phyloP scores from a whole-genome alignment of 2,329 filamentous ascomycete species.

The Aspergillus jensenii region DNA sequence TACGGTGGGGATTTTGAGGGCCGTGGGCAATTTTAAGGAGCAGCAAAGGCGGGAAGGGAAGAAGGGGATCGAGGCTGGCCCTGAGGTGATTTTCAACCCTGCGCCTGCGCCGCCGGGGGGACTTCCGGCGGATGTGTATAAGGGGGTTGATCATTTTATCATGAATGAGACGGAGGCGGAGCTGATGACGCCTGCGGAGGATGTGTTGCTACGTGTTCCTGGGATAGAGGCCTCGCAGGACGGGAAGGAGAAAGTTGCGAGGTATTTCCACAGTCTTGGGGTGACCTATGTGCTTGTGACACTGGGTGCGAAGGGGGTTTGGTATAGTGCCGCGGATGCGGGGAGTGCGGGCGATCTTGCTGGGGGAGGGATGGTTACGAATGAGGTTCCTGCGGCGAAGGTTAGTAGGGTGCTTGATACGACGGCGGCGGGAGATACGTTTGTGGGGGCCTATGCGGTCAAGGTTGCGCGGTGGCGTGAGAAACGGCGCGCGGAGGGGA shows the following conservation, averaged over 20 bases:
- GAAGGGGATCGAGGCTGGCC: slow-evolving; percentile 36
- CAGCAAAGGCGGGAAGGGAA: slow-evolving; percentile 46
- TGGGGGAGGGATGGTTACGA: slow-evolving; percentile 28
- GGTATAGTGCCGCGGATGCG: slow-evolving; percentile 56
- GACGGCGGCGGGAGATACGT: slow-evolving; percentile 91
- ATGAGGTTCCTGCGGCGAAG: slow-evolving; percentile 61
- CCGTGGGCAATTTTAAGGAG: slow-evolving; percentile 31
- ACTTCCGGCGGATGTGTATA: slow-evolving; percentile 66
- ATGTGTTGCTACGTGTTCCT: slow-evolving; percentile 28
- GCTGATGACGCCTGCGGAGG: slow-evolving; percentile 61
- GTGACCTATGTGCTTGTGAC: slow-evolving; percentile 81
- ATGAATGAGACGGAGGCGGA: slow-evolving; percentile 90
- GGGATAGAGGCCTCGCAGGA: slow-evolving; percentile 40
- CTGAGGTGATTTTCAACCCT: slow-evolving; percentile 78
- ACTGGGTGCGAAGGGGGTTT: slow-evolving; percentile 76
- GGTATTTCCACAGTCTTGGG: slow-evolving; percentile 65
- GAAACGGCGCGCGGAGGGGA: slow-evolving; percentile 43
- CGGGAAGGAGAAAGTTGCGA: slow-evolving; percentile 55
- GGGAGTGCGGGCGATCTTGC: slow-evolving; percentile 44
- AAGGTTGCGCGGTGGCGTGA: slow-evolving; percentile 59
- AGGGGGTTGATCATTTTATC: slow-evolving; percentile 72
- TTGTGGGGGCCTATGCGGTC: slow-evolving; percentile 84
- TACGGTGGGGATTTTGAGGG: slow-evolving; percentile 60
- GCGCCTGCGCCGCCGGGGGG: slow-evolving; percentile 76
- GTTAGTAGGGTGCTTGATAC: slow-evolving; percentile 80